phyloP scores from a whole-genome alignment of 2,329 filamentous ascomycete genomes.

The Herpotrichia juniperi region DNA sequence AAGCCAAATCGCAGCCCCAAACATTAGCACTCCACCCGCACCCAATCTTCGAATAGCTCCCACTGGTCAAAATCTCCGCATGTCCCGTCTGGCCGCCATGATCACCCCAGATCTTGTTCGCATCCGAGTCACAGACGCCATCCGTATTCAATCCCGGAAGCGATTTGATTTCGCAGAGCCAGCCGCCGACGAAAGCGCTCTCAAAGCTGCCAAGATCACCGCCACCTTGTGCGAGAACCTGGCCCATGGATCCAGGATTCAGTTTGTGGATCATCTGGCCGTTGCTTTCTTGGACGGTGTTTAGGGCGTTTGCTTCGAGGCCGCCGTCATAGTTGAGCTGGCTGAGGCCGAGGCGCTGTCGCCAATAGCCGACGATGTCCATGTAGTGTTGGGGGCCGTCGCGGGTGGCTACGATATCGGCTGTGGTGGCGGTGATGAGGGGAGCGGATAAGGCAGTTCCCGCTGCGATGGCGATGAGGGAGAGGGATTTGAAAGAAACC shows the following conservation, averaged over 20 bases:
- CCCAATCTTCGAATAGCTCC: constrained; percentile 37
- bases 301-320: neutral
- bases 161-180: neutral
- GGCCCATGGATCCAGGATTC: neutral
- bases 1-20: constrained; percentile 42
- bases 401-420: neutral
- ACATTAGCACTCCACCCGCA: constrained; percentile 28
- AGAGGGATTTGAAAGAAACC: neutral
- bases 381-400: neutral
- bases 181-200: neutral
- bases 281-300: neutral
- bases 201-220: neutral
- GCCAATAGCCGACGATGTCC: neutral
- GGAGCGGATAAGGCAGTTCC: neutral
- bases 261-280: neutral
- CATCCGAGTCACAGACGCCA: neutral
- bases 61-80: constrained; percentile 35
- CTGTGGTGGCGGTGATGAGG: too few species aligned
- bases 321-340: neutral
- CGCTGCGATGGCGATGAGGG: neutral
- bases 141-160: neutral
- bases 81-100: constrained; percentile 21
- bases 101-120: neutral
- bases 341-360: neutral
- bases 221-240: neutral